phyloP scores from a whole-genome alignment of 1,139 yeast genomes.

The Candida tetrigidarum region DNA sequence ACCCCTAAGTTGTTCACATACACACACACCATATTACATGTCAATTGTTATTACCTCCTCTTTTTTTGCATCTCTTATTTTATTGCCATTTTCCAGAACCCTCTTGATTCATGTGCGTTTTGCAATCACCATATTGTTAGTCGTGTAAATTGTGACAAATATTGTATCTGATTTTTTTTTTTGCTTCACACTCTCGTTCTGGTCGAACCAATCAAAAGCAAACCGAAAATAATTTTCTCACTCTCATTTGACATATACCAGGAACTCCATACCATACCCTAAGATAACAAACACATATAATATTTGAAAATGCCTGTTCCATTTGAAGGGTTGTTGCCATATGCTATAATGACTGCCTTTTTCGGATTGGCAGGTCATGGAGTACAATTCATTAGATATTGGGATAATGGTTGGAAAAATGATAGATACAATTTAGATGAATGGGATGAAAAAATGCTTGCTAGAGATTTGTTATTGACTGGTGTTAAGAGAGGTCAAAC shows the following conservation, averaged over 20 bases:
- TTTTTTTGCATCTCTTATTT: no score
- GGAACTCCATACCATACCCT: background rate
- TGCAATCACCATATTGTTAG: background rate
- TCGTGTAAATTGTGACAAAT: background rate
- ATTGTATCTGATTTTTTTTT: background rate
- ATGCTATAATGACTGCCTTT: slow-evolving; percentile 52
- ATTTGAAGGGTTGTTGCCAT: slow-evolving; percentile 54
- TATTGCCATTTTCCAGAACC: no score
- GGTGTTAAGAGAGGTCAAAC: slow-evolving; percentile 74
- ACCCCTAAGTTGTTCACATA: no score
- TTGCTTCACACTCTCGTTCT: background rate
- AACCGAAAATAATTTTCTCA: slow-evolving; percentile 12
- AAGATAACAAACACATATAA: background rate
- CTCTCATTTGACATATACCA: slow-evolving; percentile 3
- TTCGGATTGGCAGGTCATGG: slow-evolving; percentile 56
- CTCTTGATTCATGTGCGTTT: no score
- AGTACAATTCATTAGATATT: slow-evolving; percentile 49
- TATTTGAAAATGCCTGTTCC: slow-evolving; percentile 56
- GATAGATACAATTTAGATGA: slow-evolving; percentile 51
- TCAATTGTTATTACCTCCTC: no score
- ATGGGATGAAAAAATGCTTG: slow-evolving; percentile 58
- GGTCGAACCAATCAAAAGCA: slow-evolving; percentile 10
- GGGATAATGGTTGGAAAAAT: slow-evolving; percentile 58
- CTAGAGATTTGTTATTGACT: slow-evolving; percentile 76
- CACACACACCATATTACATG: no score